A percentile compares a stretch with the other conserved stretches of the same genome.
Conservation (phyloP, 768 basidiomycete species). For the Lyophyllum atratum region DNA sequence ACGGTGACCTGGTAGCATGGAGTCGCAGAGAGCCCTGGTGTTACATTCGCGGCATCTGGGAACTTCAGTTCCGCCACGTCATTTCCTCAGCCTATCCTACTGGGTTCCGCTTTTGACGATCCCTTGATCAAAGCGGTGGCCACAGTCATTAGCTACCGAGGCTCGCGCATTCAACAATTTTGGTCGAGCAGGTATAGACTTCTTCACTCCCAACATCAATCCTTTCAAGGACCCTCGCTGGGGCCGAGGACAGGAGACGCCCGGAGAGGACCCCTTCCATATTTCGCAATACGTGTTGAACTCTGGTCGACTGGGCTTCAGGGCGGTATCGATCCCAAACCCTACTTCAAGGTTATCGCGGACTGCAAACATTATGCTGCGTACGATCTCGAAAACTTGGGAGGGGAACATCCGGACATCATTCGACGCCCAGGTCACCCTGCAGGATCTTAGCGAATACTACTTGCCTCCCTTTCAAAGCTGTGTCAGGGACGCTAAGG, state of each 20-base stretch:
- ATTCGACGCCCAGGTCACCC: constrained; percentile 55
- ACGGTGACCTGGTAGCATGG: constrained; percentile 42
- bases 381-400: constrained; percentile 62
- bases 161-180: constrained; percentile 60
- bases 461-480: constrained; percentile 58
- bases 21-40: constrained; percentile 53
- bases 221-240: constrained; percentile 66
- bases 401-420: constrained; percentile 47
- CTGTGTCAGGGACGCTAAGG: constrained; percentile 63
- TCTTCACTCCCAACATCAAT: constrained; percentile 59
- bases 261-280: constrained; percentile 61
- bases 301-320: constrained; percentile 56
- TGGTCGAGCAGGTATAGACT: constrained; percentile 54
- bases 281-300: constrained; percentile 54
- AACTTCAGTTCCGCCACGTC: constrained; percentile 60
- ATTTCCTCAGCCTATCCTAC: constrained; percentile 57
- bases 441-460: constrained; percentile 57
- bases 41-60: constrained; percentile 48
- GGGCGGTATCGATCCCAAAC: constrained; percentile 55
- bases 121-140: constrained; percentile 50
- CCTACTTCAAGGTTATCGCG: constrained; percentile 52
- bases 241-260: constrained; percentile 65
- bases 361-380: constrained; percentile 65
- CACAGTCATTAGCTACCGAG: constrained; percentile 54
- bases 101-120: constrained; percentile 60